Percentiles rank a stretch among this genome's conserved stretches.
phyloP scores from a whole-genome alignment of 176 grass and related monocot species.

The Alloteropsis semialata region DNA sequence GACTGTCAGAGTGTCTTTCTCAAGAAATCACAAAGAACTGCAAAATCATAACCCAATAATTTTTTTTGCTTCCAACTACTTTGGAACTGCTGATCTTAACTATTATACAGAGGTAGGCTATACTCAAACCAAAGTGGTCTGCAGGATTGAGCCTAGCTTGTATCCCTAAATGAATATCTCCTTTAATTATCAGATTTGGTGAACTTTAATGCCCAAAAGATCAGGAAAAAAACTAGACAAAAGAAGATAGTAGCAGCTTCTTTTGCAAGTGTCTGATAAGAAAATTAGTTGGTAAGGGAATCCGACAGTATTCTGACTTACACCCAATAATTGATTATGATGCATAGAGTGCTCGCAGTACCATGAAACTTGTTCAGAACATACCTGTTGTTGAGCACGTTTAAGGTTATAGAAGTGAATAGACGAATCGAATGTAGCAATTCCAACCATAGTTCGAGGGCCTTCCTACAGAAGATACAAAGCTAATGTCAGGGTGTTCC shows the following conservation, averaged over 20 bases:
- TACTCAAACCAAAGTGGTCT: not conserved
- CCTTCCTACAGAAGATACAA: constrained; percentile 69
- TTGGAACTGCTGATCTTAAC: not conserved
- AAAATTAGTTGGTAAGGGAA: not conserved
- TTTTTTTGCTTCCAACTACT: not conserved
- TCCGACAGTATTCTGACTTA: not conserved
- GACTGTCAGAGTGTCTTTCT: not conserved
- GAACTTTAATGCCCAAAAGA: not conserved
- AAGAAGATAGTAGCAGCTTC: not conserved
- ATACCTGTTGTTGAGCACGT: constrained; percentile 84
- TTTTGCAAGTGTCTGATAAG: not conserved
- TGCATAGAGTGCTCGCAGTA: constrained; percentile 28
- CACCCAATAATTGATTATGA: not conserved
- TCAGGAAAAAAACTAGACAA: not conserved
- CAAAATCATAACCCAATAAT: not conserved
- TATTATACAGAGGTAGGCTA: not conserved
- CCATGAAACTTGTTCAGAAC: not conserved
- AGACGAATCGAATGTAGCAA: constrained; percentile 93
- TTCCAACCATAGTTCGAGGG: constrained; percentile 82
- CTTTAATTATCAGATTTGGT: not conserved
- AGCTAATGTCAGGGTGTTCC: constrained; percentile 40
- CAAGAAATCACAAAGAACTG: not conserved
- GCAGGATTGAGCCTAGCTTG: constrained; percentile 2
- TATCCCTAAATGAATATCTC: not conserved
- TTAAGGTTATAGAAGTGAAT: constrained; percentile 98